Evolutionary conservation across 208 protist genomes (phyloP).

Genomic region (Borovskyia barvae): DNA sequence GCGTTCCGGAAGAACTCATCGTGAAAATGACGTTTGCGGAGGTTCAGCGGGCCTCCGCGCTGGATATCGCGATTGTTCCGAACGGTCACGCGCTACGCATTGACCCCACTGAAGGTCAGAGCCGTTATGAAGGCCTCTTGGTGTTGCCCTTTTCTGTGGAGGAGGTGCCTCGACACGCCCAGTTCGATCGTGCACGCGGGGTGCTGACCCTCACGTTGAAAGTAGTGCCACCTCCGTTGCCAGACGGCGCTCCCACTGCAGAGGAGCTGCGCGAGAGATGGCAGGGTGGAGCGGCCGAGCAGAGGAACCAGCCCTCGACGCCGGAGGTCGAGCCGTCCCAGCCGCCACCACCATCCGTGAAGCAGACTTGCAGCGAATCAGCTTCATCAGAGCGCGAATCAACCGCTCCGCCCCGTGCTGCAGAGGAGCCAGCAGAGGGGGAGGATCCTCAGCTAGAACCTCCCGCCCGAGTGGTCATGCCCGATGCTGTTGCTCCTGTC

Average conservation of each 20-base stretch:
- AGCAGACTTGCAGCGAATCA: too few species aligned
- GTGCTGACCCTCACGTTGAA: slow-evolving; percentile 69
- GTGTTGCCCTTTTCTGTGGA: slow-evolving; percentile 81
- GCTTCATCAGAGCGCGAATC: too few species aligned
- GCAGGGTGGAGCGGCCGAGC: slow-evolving; percentile 1
- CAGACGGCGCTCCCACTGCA: slow-evolving; percentile 30
- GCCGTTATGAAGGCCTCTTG: slow-evolving; percentile 53
- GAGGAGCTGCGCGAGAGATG: slow-evolving; percentile 33
- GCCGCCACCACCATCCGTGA: too few species aligned
- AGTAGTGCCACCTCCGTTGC: slow-evolving; percentile 63
- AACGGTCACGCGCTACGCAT: slow-evolving; percentile 59
- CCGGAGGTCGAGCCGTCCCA: too few species aligned
- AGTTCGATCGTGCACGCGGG: slow-evolving; percentile 50
- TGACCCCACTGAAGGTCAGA: slow-evolving; percentile 34
- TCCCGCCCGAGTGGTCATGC: background rate
- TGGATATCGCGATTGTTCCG: slow-evolving; percentile 57
- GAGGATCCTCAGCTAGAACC: background rate
- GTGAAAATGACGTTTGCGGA: slow-evolving; percentile 74
- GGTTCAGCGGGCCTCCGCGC: slow-evolving; percentile 41
- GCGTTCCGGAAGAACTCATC: slow-evolving; percentile 76
- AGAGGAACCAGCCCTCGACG: too few species aligned
- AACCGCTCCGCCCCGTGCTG: too few species aligned
- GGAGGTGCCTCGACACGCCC: slow-evolving; percentile 50
- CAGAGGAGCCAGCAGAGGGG: background rate
- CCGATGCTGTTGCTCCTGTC: background rate